These are phyloP conservation scores for fission yeast (Schizosaccharomyces pombe) DNA, from an alignment of 805 yeast genomes.

Conservation along the genomic window DNA sequence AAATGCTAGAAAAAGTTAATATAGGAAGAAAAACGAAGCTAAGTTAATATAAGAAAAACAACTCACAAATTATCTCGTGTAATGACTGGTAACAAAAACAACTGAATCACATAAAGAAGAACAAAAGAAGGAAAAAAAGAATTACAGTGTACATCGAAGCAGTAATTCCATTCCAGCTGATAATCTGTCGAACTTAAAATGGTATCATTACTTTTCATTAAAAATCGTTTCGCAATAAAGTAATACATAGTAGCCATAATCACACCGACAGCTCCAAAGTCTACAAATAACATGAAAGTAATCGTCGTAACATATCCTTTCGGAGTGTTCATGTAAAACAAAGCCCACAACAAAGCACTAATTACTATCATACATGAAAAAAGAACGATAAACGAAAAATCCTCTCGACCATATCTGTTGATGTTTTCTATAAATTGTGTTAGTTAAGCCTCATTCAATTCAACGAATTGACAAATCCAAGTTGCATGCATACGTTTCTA, in stretches of 20 bases:
- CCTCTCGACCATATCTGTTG: background rate
- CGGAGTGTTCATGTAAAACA: background rate
- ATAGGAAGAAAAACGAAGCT: conserved; percentile 7
- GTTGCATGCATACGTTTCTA: background rate
- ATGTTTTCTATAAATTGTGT: background rate
- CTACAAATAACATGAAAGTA: background rate
- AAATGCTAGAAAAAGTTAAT: conserved; percentile 16
- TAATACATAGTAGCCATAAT: background rate
- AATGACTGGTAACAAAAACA: conserved; percentile 48
- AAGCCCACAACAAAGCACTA: background rate
- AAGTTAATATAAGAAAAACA: background rate
- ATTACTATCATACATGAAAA: background rate
- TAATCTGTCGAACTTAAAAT: conserved; percentile 17
- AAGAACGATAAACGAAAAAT: background rate
- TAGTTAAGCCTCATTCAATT: background rate
- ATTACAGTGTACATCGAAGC: conserved; percentile 85
- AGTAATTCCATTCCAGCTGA: conserved; percentile 53
- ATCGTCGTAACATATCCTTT: background rate
- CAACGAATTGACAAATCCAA: too few relatives aligned
- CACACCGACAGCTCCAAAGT: background rate
- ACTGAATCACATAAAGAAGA: conserved; percentile 47
- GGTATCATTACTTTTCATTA: background rate
- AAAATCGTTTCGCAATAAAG: background rate
- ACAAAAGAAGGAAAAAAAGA: conserved; percentile 68
- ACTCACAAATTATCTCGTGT: conserved; percentile 30